Evolutionary conservation across 2,329 filamentous ascomycete genomes (phyloP).

Genomic region (Talaromyces atroroseus): DNA sequence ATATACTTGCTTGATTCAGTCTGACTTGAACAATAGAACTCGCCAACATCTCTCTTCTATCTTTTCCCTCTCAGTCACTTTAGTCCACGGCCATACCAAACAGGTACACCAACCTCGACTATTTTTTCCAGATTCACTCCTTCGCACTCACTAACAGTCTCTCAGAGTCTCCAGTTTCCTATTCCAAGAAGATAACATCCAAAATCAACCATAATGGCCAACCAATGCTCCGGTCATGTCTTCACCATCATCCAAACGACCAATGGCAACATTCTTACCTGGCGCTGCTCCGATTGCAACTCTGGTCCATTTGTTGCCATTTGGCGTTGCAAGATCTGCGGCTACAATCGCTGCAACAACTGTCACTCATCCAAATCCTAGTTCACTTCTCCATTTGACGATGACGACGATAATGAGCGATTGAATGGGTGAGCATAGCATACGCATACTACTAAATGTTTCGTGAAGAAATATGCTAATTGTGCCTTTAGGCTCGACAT

Average conservation of each 20-base stretch:
- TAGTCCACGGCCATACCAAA: background rate
- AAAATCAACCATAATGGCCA: constrained; percentile 27
- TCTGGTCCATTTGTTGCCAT: constrained; percentile 37
- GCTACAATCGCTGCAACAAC: constrained; percentile 36
- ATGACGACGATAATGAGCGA: background rate
- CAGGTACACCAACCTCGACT: background rate
- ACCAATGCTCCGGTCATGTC: constrained; percentile 35
- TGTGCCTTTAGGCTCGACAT: background rate
- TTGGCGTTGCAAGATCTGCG: constrained; percentile 41
- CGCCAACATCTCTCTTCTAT: background rate
- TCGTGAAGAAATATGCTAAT: background rate
- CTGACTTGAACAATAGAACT: background rate
- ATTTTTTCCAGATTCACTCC: background rate
- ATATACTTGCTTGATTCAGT: background rate
- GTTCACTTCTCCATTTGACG: background rate
- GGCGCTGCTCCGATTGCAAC: constrained; percentile 41
- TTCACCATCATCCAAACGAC: constrained; percentile 37
- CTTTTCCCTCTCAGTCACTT: background rate
- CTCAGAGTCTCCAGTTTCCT: background rate
- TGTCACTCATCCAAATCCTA: constrained; percentile 20
- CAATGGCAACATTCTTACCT: constrained; percentile 39
- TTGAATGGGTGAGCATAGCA: background rate
- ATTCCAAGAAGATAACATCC: background rate
- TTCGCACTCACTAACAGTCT: background rate
- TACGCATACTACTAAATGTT: background rate